Conservation (phyloP, 2,329 filamentous ascomycete species). For the Trichoderma cornu-damae region DNA sequence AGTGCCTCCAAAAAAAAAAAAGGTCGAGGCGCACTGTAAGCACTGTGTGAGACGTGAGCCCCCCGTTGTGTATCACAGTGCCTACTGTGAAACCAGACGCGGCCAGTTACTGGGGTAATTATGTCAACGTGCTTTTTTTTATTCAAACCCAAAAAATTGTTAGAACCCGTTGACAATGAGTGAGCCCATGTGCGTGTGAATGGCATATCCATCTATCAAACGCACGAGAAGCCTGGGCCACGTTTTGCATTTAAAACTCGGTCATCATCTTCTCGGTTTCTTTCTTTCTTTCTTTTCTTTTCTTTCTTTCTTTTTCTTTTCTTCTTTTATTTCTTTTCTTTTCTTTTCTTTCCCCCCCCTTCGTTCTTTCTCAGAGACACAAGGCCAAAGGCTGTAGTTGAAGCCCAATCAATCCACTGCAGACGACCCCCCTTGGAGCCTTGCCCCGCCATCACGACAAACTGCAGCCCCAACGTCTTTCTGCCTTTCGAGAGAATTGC, state of each 20-base stretch:
- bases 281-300: constrained; percentile 21
- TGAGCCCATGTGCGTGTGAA: constrained; percentile 16
- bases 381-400: not conserved
- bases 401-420: not conserved
- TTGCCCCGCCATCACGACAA: constrained; percentile 8
- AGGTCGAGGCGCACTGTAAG: constrained; percentile 3
- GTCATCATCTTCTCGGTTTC: constrained; percentile 22
- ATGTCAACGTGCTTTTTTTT: constrained; percentile 24
- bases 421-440: not conserved
- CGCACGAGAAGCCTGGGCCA: constrained; percentile 30
- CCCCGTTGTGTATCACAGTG: constrained; percentile 18
- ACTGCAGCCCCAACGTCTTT: not conserved
- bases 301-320: constrained; percentile 19
- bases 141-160: not conserved
- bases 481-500: constrained; percentile 18
- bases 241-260: constrained; percentile 30
- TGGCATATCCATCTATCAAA: constrained; percentile 9
- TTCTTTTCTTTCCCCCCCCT: constrained; percentile 20
- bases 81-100: constrained; percentile 1
- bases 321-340: not conserved
- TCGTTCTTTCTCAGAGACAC: not conserved
- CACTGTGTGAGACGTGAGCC: constrained; percentile 7
- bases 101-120: constrained; percentile 31
- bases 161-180: constrained; percentile 21
- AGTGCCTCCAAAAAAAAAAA: not conserved